These are phyloP conservation scores for Heritiera littoralis DNA, from an alignment of 345 rosid genomes.

Conservation along the genomic window DNA sequence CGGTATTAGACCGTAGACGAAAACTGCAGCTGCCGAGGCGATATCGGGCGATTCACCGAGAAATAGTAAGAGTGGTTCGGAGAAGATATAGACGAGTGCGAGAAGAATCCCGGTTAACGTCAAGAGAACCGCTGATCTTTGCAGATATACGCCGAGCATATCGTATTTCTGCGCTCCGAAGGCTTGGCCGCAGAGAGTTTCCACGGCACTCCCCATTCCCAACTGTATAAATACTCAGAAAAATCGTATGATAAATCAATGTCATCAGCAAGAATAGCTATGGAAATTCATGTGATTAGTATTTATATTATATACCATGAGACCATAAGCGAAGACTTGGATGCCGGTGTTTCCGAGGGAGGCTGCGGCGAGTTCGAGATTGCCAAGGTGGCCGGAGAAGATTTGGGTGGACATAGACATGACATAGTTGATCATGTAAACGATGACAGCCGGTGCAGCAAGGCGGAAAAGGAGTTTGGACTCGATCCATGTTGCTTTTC, in stretches of 20 bases:
- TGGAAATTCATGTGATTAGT: too few species aligned
- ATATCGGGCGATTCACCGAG: constrained; percentile 48
- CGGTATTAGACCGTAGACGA: constrained; percentile 54
- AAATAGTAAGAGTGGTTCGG: constrained; percentile 46
- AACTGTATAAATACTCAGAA: constrained; percentile 17
- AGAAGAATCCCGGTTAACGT: constrained; percentile 43
- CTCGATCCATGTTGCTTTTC: constrained; percentile 41
- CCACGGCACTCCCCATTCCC: constrained; percentile 68
- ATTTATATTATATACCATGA: constrained; percentile 33
- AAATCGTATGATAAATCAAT: not conserved
- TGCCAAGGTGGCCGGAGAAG: constrained; percentile 58
- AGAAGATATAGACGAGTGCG: constrained; percentile 40
- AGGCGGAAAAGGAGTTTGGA: constrained; percentile 42
- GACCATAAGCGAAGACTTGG: constrained; percentile 50
- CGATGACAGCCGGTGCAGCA: constrained; percentile 50
- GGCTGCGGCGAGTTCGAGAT: constrained; percentile 56
- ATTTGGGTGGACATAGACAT: constrained; percentile 60
- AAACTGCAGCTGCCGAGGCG: constrained; percentile 49
- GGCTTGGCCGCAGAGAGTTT: constrained; percentile 66
- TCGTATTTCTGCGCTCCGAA: constrained; percentile 50
- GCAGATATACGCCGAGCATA: constrained; percentile 56
- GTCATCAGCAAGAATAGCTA: not conserved
- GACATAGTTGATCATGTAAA: constrained; percentile 47
- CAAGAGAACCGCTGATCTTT: constrained; percentile 50
- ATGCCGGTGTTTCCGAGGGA: constrained; percentile 63